Evolutionary conservation across 805 yeast species (phyloP).

Genomic region (Citeromyces matritensis): DNA sequence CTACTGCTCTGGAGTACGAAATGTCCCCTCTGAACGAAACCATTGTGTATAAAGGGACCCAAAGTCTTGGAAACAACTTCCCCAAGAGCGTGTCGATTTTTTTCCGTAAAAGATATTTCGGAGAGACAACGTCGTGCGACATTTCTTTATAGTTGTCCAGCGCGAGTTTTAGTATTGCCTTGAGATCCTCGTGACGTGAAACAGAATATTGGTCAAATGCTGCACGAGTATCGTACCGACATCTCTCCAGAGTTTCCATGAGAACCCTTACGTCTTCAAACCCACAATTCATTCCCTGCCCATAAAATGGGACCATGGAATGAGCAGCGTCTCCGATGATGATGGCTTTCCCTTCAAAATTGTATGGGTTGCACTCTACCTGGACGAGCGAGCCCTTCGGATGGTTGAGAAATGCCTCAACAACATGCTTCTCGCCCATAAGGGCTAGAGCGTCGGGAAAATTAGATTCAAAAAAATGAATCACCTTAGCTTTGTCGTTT

Average conservation of each 20-base stretch:
- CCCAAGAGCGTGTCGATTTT: slow-evolving; percentile 53
- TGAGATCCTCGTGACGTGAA: slow-evolving; percentile 47
- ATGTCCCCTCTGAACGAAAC: slow-evolving; percentile 80
- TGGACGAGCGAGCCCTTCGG: slow-evolving; percentile 76
- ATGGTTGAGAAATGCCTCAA: slow-evolving; percentile 32
- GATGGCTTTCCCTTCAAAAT: slow-evolving; percentile 44
- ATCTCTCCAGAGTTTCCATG: slow-evolving; percentile 28
- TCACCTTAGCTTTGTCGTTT: slow-evolving; percentile 21
- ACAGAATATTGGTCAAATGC: slow-evolving; percentile 44
- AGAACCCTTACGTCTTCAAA: slow-evolving; percentile 77
- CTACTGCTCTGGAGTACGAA: slow-evolving; percentile 55
- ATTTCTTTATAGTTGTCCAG: slow-evolving; percentile 73
- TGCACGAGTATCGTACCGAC: slow-evolving; percentile 18
- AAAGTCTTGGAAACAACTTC: slow-evolving; percentile 35
- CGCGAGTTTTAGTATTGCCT: slow-evolving; percentile 67
- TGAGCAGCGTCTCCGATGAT: slow-evolving; percentile 91
- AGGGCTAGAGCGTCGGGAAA: slow-evolving; percentile 66
- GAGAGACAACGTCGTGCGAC: slow-evolving; percentile 65
- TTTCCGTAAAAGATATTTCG: slow-evolving; percentile 48
- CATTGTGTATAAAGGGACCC: slow-evolving; percentile 90
- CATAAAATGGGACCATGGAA: slow-evolving; percentile 96
- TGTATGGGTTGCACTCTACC: slow-evolving; percentile 55
- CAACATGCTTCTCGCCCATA: slow-evolving; percentile 39
- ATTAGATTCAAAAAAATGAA: slow-evolving; percentile 36
- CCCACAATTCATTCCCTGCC: slow-evolving; percentile 95